Base-by-base conservation (phyloP, 192 early-diverging fungal genomes). In the Coemansia sp. region DNA sequence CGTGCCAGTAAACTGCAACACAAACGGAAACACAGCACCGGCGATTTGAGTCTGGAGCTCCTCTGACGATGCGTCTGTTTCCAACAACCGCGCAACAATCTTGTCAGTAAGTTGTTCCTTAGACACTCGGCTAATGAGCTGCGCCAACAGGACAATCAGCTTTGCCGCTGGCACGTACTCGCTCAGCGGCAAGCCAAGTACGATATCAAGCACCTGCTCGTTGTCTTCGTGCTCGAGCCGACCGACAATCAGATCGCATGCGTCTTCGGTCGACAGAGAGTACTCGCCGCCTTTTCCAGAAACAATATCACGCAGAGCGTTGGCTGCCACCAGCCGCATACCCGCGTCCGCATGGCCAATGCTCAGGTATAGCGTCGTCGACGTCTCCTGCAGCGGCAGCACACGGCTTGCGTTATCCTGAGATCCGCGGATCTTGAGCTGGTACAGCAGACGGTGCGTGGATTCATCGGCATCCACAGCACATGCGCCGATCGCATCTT, bases 291-390 rank as follows among this genome's bases (percentile, higher is more conserved):
- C 65, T 38, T 73, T 73, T 8, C 82, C 84, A 23, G 67, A 50
- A 17, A 85, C 67, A 35, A 92, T 82, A 22, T 81, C 82, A 19
- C 66, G 65, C 37, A 95, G 66, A 55, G 86, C 88, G 60, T 87
- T 84, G 15, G 92, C 68, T 14, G 88, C 92, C 5, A 90, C 60
- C 24, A 91, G 70, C 8, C 94, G 85, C 21, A 93, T 84, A 11
- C 84, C 80, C 0, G 84, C 58, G 17, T 94, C 86, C 1, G 85
- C 79, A 57, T 92, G 89, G 56, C 90, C 86, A 52, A 96, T 77
- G 79, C 89, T 88, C 54, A 95, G 84, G 62, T 84, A 95, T 21
- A 96, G 72, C 3, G 92, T 93, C 1, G 92, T 93, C 51, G 86
- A 85, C 4, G 86, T 83, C 45, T 88, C 87, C 58, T 85, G 78